These are phyloP conservation scores for Tephrocybe sp. DNA, from an alignment of 768 basidiomycete genomes.

Conservation along the genomic window DNA sequence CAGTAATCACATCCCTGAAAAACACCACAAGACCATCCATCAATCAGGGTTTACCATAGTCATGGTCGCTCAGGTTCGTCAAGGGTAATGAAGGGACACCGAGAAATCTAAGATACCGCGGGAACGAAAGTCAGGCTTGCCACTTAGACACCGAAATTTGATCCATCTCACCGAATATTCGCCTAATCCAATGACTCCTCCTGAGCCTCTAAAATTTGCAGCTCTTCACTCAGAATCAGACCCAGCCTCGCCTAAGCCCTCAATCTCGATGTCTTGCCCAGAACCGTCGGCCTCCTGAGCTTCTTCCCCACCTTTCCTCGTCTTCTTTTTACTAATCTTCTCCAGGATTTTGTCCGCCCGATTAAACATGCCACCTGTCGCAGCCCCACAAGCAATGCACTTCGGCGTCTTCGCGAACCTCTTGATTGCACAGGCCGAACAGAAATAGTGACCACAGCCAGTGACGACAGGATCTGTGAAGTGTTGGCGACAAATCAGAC, in stretches of 20 bases:
- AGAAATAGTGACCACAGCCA: constrained; percentile 96
- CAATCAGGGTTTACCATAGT: background rate
- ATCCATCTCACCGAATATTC: constrained; percentile 3
- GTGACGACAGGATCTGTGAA: constrained; percentile 96
- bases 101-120: background rate
- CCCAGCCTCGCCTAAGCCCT: constrained; percentile 39
- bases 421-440: constrained; percentile 92
- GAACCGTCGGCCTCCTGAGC: constrained; percentile 33
- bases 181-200: background rate
- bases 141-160: background rate
- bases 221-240: constrained; percentile 33
- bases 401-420: constrained; percentile 93
- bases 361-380: constrained; percentile 97
- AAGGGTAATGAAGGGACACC: background rate
- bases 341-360: constrained; percentile 90
- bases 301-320: constrained; percentile 50
- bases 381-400: constrained; percentile 90
- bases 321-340: constrained; percentile 75
- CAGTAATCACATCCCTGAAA: too few species aligned
- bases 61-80: background rate
- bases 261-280: constrained; percentile 51
- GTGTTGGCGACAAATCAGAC: constrained; percentile 91
- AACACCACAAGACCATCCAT: too few species aligned
- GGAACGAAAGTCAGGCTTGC: constrained; percentile 4
- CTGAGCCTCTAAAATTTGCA: constrained; percentile 10